Percentiles rank a stretch among this genome's conserved stretches.
These are phyloP conservation scores for Cyclaneusma minus DNA, from an alignment of 2,329 filamentous ascomycete species.

Conservation along the genomic window DNA sequence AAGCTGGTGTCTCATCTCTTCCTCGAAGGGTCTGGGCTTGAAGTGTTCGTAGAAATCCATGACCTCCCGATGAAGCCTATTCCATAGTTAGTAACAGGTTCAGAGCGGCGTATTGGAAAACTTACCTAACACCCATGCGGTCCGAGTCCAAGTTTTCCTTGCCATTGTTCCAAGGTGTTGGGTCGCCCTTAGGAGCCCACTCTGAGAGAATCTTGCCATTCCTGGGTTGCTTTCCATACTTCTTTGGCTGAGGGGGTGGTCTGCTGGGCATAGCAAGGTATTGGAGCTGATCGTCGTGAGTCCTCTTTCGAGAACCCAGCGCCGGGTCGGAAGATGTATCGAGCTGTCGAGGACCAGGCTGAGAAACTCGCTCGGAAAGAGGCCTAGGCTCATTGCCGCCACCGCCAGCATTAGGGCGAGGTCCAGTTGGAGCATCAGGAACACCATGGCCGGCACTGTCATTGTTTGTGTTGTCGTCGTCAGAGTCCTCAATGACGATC, in stretches of 20 bases:
- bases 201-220: conserved; percentile 22
- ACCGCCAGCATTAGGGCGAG: conserved; percentile 3
- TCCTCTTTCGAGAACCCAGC: conserved; percentile 61
- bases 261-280: no score
- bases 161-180: conserved; percentile 46
- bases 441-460: conserved; percentile 4
- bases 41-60: conserved; percentile 80
- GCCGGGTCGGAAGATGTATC: conserved; percentile 20
- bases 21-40: conserved; percentile 61
- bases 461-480: conserved; percentile 11
- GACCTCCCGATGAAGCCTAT: conserved; percentile 80
- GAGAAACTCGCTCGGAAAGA: no score
- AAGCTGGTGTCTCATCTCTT: conserved; percentile 56
- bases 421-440: conserved; percentile 13
- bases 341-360: neutral
- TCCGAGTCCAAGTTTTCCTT: conserved; percentile 39
- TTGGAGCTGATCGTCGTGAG: conserved; percentile 47
- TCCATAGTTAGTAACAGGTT: conserved; percentile 8
- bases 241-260: conserved; percentile 11
- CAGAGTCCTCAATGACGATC: conserved; percentile 12
- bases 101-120: conserved; percentile 4
- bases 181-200: conserved; percentile 22
- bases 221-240: conserved; percentile 6
- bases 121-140: conserved; percentile 42
- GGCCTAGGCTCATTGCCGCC: conserved; percentile 4